Base-by-base conservation (phyloP, 257 asterid genomes). In the Fraxinus quadrangulata region DNA sequence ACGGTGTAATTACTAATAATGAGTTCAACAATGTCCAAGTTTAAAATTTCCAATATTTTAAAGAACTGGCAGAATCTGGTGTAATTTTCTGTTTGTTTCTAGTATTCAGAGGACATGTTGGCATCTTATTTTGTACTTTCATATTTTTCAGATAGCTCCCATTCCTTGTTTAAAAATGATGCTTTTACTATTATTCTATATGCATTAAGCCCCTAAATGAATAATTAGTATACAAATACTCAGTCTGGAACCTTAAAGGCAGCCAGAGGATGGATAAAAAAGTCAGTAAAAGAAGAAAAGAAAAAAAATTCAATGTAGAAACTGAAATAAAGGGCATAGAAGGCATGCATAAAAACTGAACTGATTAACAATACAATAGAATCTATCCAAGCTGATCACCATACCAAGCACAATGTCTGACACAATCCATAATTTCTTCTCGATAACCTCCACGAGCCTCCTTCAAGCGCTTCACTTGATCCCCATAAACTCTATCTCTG, bases 351-450 rank as follows among this genome's bases (percentile, higher is more conserved):
- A 31, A 9, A 39, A 59, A 59, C 33, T 26, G 13, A 23, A 63
- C 34, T 3, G 17, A 63, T 24, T 26, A 24, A 24, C n/a, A 12
- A 26, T 24, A 63, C 30, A 21, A 19, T 21, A 63, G 34, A 63
- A 74, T 9, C 12, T 34, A 36, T 74, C 37, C 2, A 74, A 70
- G 49, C 56, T 10, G 28, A 34, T 37, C 49, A 19, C 16, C 81
- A 74, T 94, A 94, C 99, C 99, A 94, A 81, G 96, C 94, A 87
- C 94, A 91, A 85, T 91, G 98, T 86, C 99, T 86, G 85, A 92
- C 92, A 84, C 97, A 92, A 80, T 94, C 94, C 93, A 91, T 87
- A 81, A 89, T 92, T 87, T 92, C 97, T 88, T 94, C 99, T 47
- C 97, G 83, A 71, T 91, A 89, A 70, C 79, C 89, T 72, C 87